Percentiles rank a stretch among this genome's conserved stretches.
These are phyloP conservation scores for Apiotrichum domesticum DNA, from an alignment of 1,284 basidiomycete species.

Conservation along the genomic window DNA sequence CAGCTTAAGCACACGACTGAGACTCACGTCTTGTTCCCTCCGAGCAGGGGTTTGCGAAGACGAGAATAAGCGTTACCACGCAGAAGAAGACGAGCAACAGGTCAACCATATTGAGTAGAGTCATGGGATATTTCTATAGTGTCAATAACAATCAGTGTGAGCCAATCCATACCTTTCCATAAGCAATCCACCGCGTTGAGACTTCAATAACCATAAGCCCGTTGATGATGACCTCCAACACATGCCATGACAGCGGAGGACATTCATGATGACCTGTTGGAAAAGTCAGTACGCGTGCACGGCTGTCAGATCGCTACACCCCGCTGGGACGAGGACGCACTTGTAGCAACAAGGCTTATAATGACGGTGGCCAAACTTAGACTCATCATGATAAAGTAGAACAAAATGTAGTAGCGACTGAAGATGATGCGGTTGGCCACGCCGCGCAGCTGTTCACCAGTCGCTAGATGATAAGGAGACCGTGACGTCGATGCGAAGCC, in stretches of 20 bases:
- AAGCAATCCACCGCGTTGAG: constrained; percentile 75
- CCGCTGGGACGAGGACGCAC: constrained; percentile 19
- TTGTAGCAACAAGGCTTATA: constrained; percentile 60
- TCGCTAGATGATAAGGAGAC: constrained; percentile 42
- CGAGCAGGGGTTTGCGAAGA: constrained; percentile 57
- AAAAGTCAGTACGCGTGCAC: background rate
- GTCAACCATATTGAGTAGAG: constrained; percentile 81
- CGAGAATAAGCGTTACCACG: constrained; percentile 72
- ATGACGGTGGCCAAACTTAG: constrained; percentile 83
- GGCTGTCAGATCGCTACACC: background rate
- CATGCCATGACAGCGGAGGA: constrained; percentile 63
- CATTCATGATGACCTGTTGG: constrained; percentile 34
- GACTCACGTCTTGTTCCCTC: constrained; percentile 38
- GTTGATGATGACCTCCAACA: constrained; percentile 87
- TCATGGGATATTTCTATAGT: constrained; percentile 87
- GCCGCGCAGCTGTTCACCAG: constrained; percentile 42
- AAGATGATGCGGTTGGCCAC: constrained; percentile 47
- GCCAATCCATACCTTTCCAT: constrained; percentile 64
- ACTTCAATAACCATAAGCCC: constrained; percentile 89
- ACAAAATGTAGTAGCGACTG: constrained; percentile 50
- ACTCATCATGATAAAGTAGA: constrained; percentile 84
- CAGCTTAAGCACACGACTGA: constrained; percentile 39
- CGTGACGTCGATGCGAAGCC: constrained; percentile 13
- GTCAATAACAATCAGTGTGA: background rate
- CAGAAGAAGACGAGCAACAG: constrained; percentile 79